Base-by-base conservation (phyloP, 257 asterid genomes). In the Asclepias syriaca region DNA sequence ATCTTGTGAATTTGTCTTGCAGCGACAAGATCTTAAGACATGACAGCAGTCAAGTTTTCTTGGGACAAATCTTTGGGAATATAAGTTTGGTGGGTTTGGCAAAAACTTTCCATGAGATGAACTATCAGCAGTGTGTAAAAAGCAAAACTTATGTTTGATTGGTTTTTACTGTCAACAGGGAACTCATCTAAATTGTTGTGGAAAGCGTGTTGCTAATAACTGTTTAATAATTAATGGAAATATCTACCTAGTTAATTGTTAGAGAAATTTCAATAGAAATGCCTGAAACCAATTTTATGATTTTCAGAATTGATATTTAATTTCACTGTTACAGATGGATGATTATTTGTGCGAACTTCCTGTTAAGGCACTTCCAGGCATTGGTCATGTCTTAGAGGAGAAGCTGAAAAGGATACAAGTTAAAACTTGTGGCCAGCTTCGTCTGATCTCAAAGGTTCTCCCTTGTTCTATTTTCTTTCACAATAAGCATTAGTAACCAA, bases 321-420 rank as follows among this genome's bases (percentile, higher is more conserved):
- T 68, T 58, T 51, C 16, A 58, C 19, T 5, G 21, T 82, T 70
- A 67, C 87, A 94, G 99, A 93, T 91, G 79, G 95, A 90, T 75
- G 82, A 82, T 77, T 87, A 87, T 79, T 78, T 94, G 77, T 37
- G 74, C 57, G 78, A 83, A 68, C 99, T 94, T 81, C 98, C 98
- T 57, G 97, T 91, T 37, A 90, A 92, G 86, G 91, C 86, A 75
- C 98, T 94, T 83, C 98, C 99, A 69, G 98, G 99, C 69, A 90
- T 94, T 70, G 99, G 99, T 46, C 82, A 79, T 82, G 93, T 85
- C 77, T 80, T 91, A 86, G 96, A 87, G 80, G 93, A 82, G 71
- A 94, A 87, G 79, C 78, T 91, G 90, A 87, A 84, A 83, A 80
- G 68, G 51, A 87, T 76, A 60, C 86, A 85, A 75, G 79, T 94